phyloP scores from a whole-genome alignment of 306 rosid species.

The Vachellia collinsii region DNA sequence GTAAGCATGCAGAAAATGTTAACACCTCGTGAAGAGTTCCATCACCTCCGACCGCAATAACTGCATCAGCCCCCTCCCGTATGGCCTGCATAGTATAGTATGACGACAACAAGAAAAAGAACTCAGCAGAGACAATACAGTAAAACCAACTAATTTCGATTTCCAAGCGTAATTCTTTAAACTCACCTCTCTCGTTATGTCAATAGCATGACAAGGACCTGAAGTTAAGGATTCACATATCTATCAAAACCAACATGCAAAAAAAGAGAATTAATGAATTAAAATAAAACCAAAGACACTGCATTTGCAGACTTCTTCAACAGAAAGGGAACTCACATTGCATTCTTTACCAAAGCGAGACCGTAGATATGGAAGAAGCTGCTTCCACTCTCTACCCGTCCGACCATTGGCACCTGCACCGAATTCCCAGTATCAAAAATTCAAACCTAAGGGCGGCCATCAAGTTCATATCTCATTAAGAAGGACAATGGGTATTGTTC shows the following conservation, averaged over 20 bases:
- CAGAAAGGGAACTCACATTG: conserved; percentile 58
- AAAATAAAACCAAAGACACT: conserved; percentile 17
- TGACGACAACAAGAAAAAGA: conserved; percentile 10
- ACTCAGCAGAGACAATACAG: conserved; percentile 6
- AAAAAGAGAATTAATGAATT: background rate
- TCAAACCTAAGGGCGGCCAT: conserved; percentile 13
- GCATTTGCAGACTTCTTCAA: conserved; percentile 21
- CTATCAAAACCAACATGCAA: conserved; percentile 47
- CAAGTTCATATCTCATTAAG: conserved; percentile 30
- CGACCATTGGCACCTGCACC: conserved; percentile 92
- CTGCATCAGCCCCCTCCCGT: conserved; percentile 89
- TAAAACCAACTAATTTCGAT: conserved; percentile 24
- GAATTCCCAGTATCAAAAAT: conserved; percentile 18
- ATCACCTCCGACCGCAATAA: conserved; percentile 95
- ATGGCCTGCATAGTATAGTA: conserved; percentile 64
- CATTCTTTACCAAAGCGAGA: conserved; percentile 79
- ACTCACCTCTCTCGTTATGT: conserved; percentile 89
- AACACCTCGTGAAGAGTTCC: conserved; percentile 97
- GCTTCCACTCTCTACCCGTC: conserved; percentile 88
- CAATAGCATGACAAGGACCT: conserved; percentile 93
- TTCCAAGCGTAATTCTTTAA: conserved; percentile 25
- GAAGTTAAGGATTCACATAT: conserved; percentile 86
- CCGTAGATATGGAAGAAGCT: conserved; percentile 77
- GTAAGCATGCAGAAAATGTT: background rate
- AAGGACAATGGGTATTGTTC: background rate